Evolutionary conservation across 768 basidiomycete species (phyloP).

Genomic region (Amanita pallidorosea): DNA sequence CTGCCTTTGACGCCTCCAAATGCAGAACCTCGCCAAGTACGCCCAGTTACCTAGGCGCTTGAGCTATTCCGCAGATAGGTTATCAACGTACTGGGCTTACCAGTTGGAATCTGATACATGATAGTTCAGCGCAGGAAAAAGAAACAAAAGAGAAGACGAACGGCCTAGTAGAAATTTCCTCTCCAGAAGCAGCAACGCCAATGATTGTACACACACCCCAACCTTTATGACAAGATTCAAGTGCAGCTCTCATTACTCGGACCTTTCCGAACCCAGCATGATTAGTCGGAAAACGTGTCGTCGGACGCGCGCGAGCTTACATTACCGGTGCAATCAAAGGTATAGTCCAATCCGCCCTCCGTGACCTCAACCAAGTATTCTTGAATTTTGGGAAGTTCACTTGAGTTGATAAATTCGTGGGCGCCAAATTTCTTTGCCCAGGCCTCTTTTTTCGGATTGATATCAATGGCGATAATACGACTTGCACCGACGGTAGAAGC

Average conservation of each 20-base stretch:
- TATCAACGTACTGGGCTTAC: constrained; percentile 16
- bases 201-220: constrained; percentile 97
- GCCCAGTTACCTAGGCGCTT: constrained; percentile 61
- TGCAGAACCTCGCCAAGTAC: constrained; percentile 90
- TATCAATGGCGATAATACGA: constrained; percentile 88
- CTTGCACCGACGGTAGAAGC: constrained; percentile 68
- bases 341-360: constrained; percentile 94
- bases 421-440: constrained; percentile 94
- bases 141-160: constrained; percentile 24
- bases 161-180: constrained; percentile 89
- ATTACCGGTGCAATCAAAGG: constrained; percentile 96
- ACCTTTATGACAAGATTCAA: constrained; percentile 99
- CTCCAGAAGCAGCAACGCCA: constrained; percentile 93
- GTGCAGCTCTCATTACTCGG: constrained; percentile 86
- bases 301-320: constrained; percentile 16
- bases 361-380: constrained; percentile 87
- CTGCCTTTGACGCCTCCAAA: constrained; percentile 99
- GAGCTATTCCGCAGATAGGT: constrained; percentile 16
- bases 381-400: constrained; percentile 64
- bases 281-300: background rate
- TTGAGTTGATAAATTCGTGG: constrained; percentile 88
- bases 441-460: constrained; percentile 72
- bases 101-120: constrained; percentile 37
- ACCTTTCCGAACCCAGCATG: constrained; percentile 33
- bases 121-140: constrained; percentile 1